Conservation (phyloP, 495 filamentous ascomycete species). For the Neurospora tetraspora region DNA sequence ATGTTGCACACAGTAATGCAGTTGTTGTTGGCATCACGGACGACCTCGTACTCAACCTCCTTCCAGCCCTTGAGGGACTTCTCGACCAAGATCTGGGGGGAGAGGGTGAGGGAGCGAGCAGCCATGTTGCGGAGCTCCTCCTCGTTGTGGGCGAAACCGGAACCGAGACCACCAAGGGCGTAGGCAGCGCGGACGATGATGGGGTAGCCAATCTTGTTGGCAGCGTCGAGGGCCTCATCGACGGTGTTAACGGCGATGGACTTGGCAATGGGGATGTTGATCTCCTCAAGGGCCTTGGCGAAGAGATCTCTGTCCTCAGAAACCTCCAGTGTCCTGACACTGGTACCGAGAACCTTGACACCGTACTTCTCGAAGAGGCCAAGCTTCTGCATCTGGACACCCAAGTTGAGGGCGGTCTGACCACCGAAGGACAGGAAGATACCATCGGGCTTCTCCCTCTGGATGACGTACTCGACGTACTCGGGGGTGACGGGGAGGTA, state of each 20-base stretch:
- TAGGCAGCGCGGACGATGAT: constrained; percentile 97
- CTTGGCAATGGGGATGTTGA: constrained; percentile 92
- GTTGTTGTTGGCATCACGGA: constrained; percentile 88
- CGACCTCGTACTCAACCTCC: constrained; percentile 96
- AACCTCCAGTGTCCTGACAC: constrained; percentile 84
- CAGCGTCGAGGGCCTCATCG: constrained; percentile 82
- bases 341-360: constrained; percentile 89
- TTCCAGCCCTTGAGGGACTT: constrained; percentile 99
- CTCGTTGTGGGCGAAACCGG: constrained; percentile 90
- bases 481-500: constrained; percentile 94
- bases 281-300: constrained; percentile 77
- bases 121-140: constrained; percentile 90
- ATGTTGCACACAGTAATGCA: constrained; percentile 99
- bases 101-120: constrained; percentile 85
- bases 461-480: constrained; percentile 94
- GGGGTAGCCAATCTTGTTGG: constrained; percentile 80
- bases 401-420: constrained; percentile 91
- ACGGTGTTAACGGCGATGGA: constrained; percentile 85
- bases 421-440: constrained; percentile 97
- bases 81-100: constrained; percentile 93
- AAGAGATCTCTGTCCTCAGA: constrained; percentile 96
- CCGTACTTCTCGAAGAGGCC: constrained; percentile 91
- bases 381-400: constrained; percentile 95
- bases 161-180: constrained; percentile 88
- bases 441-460: constrained; percentile 87